Evolutionary conservation across 2,329 filamentous ascomycete species (phyloP).

Genomic region (Magnaporthiopsis incrustans): DNA sequence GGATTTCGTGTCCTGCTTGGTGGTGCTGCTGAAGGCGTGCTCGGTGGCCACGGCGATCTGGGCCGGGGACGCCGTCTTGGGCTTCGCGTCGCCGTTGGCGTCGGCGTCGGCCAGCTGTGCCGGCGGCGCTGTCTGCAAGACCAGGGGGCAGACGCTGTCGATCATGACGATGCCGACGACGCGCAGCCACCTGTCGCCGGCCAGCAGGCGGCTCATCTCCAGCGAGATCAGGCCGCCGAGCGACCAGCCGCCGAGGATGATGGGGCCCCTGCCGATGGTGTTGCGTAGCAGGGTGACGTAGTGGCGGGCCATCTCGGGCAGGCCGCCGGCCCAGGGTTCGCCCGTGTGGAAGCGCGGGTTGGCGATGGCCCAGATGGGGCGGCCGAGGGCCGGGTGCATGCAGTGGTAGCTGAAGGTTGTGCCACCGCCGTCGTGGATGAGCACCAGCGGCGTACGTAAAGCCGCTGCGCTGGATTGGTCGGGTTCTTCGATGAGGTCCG

Average conservation of each 20-base stretch:
- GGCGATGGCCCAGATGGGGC: constrained; percentile 44
- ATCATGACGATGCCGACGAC: constrained; percentile 45
- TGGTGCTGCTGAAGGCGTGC: constrained; percentile 13
- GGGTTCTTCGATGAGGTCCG: constrained; percentile 15
- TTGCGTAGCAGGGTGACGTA: constrained; percentile 39
- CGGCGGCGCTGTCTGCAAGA: neutral
- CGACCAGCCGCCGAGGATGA: constrained; percentile 50
- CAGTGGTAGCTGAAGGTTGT: constrained; percentile 51
- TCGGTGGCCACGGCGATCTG: constrained; percentile 1
- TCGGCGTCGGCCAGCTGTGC: neutral
- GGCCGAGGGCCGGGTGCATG: constrained; percentile 35
- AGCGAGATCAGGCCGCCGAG: constrained; percentile 44
- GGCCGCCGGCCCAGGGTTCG: constrained; percentile 39
- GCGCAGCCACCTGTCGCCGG: constrained; percentile 20
- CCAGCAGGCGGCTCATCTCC: constrained; percentile 38
- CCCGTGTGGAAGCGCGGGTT: constrained; percentile 44
- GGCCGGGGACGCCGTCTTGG: constrained; percentile 17
- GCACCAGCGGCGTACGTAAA: constrained; percentile 37
- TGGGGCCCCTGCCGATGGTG: constrained; percentile 27
- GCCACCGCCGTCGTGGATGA: constrained; percentile 55
- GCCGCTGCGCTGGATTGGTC: constrained; percentile 11
- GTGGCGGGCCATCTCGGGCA: constrained; percentile 44
- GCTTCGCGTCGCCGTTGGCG: constrained; percentile 18
- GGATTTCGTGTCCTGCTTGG: constrained; percentile 19
- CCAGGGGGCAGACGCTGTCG: constrained; percentile 35